These are phyloP conservation scores for Paecilomyces formosus DNA, from an alignment of 2,329 filamentous ascomycete species.

Conservation along the genomic window DNA sequence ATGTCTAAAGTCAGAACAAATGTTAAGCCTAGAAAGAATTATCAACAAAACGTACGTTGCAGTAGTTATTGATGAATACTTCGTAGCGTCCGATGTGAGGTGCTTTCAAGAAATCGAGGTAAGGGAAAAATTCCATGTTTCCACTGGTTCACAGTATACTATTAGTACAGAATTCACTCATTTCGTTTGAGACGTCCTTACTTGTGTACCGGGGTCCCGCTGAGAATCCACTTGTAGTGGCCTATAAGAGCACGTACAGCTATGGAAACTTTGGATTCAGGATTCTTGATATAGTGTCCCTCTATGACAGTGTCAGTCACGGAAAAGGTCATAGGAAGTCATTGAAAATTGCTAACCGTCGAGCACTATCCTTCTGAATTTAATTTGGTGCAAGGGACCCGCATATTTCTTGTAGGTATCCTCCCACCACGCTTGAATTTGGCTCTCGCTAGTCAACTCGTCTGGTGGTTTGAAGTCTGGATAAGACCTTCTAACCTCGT, in stretches of 20 bases:
- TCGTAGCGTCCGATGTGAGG: conserved; percentile 16
- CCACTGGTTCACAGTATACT: conserved; percentile 9
- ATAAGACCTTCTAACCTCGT: conserved; percentile 27
- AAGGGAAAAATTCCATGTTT: conserved; percentile 31
- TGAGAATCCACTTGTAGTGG: conserved; percentile 31
- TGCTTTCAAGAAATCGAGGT: conserved; percentile 29
- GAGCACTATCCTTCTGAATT: conserved; percentile 33
- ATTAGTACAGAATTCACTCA: neutral
- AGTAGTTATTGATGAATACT: conserved; percentile 18
- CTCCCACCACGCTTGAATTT: conserved; percentile 17
- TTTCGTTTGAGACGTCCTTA: conserved; percentile 6
- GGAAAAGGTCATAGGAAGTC: neutral
- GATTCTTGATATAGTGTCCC: conserved; percentile 31
- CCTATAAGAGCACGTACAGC: conserved; percentile 28
- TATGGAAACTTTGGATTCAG: conserved; percentile 21
- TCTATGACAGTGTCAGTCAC: conserved; percentile 11
- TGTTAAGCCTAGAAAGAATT: neutral
- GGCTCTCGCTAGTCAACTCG: conserved; percentile 7
- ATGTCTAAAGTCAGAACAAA: neutral
- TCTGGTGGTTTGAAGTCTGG: conserved; percentile 15
- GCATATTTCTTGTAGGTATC: conserved; percentile 13
- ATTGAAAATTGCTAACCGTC: conserved; percentile 21
- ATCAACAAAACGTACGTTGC: conserved; percentile 9
- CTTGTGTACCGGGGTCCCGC: conserved; percentile 34
- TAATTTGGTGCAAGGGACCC: conserved; percentile 27